Conservation (phyloP, 768 basidiomycete genomes). For the Lactarius sanguifluus region DNA sequence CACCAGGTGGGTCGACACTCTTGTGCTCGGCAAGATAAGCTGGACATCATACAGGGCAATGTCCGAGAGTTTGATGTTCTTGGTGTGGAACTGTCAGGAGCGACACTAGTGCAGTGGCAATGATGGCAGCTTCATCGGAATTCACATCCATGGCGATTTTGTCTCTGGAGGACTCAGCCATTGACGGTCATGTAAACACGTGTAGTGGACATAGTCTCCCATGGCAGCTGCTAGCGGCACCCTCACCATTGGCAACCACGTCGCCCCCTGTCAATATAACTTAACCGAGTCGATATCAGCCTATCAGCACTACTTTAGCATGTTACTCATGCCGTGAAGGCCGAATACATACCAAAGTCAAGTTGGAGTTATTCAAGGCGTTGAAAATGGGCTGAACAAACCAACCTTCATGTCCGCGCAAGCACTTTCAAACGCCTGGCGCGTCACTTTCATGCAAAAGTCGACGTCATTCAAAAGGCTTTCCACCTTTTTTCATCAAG, state of each 20-base stretch:
- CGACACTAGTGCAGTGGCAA: too few relatives aligned
- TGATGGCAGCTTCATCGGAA: too few relatives aligned
- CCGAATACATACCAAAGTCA: conserved; percentile 56
- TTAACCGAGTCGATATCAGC: conserved; percentile 79
- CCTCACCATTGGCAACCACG: conserved; percentile 91
- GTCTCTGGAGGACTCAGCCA: conserved; percentile 42
- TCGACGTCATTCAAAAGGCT: conserved; percentile 89
- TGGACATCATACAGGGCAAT: conserved; percentile 72
- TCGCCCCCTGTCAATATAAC: conserved; percentile 77
- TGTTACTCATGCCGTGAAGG: neutral
- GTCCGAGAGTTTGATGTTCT: conserved; percentile 85
- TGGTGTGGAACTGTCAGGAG: too few relatives aligned
- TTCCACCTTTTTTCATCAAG: conserved; percentile 60
- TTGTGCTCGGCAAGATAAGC: conserved; percentile 67
- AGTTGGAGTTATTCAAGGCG: conserved; percentile 63
- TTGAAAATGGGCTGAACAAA: conserved; percentile 75
- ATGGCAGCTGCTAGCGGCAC: conserved; percentile 72
- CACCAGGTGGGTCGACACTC: conserved; percentile 38
- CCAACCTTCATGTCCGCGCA: conserved; percentile 62
- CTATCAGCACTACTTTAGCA: conserved; percentile 39
- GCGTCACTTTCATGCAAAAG: conserved; percentile 74
- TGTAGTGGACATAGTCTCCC: conserved; percentile 56
- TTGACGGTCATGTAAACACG: conserved; percentile 6
- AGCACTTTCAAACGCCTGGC: conserved; percentile 74
- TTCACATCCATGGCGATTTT: too few relatives aligned